Base-by-base conservation (phyloP, 805 yeast genomes). In the Lachancea waltii region DNA sequence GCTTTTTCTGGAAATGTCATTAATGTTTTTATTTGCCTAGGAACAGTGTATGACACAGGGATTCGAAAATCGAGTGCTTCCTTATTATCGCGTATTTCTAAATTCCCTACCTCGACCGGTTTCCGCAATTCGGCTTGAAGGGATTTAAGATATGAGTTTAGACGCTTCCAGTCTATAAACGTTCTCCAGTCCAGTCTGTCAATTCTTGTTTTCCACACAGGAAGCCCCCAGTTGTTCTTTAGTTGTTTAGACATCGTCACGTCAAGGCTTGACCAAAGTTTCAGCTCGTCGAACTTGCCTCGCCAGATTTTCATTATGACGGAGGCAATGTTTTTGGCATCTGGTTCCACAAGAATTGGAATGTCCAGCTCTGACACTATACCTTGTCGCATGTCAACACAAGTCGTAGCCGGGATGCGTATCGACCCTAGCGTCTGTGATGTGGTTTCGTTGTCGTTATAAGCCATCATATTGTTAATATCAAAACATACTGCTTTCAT, bases 241-340 rank as follows among this genome's bases (percentile, higher is more conserved):
- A 48, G n/a, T 7, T 35, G 33, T 25, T 51, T 56, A 11, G 44
- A 44, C 7, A 57, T 10, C 7, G 46, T 40, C 2, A 50, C 17
- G 33, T 54, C 49, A 13, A 54, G n/a, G 17, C 32, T 36, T 5
- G 62, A 54, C 46, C 54, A 50, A 15, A 58, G n/a, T 28, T 54
- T 41, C 14, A 57, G 28, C 18, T 48, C 45, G 8, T 50, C 44
- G 28, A 49, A 57, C 7, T 54, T 48, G 18, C 50, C 49, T 2
- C 42, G 43, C 56, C 60, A 53, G 18, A 58, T 34, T 35, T 55
- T 57, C 30, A 51, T 57, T 24, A 58, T 14, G 2, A 55, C 47
- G 23, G 49, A 47, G 6, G 53, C 20, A 6, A 54, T 36, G 22
- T 50, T 53, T 17, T 45, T 46, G 42, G 54, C 52, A 14, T 49